Evolutionary conservation across 2,329 filamentous ascomycete genomes (phyloP), one percentile per base, ranked within the genome.

Genomic region (Eurotiales sp.): DNA sequence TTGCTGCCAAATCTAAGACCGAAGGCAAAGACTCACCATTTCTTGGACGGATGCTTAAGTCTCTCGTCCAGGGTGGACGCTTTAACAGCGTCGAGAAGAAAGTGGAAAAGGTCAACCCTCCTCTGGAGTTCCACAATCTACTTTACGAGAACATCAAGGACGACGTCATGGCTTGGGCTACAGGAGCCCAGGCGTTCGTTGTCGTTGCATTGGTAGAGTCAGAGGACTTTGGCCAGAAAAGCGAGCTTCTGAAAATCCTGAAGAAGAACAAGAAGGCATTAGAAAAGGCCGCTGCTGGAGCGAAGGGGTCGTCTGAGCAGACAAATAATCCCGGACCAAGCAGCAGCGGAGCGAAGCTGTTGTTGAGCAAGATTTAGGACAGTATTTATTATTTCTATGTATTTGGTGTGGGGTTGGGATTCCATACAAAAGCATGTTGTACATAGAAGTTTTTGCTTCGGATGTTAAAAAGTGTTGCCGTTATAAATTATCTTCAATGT

Each of bases 31-130:
- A 80, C 45, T 78, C 80, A 3, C 82, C 86, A 8, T 77, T 75
- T 22, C 87, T 84, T 36, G 90, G 88, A 14, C 86, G 90, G 53
- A 87, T 96, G 85, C 80, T 97, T 62, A 96, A 96, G 75, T 87
- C 87, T 0, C 80, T 99, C 7, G 90, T 96, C 21, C 86, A 90
- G 50, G 93, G 93, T 37, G 93, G 95, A 22, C 85, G 84, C 52
- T 99, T 88, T 65, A 90, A 97, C 70, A 82, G 83, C 55, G 78
- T 78, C 39, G 78, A 82, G 2, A 90, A 90, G 70, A 83, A 78
- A 51, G 72, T 93, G 40, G 80, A 87, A 61, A 81, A 83, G 19
- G 79, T 87, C 2, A 83, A 90, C 44, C 90, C 90, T 14, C 80
- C 88, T 7, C 77, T 97, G 51, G 80, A 85, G 45, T 99, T 99